Evolutionary conservation across 2,329 filamentous ascomycete genomes (phyloP), one percentile per base, ranked within the genome.

Genomic region (Stachybotrys chartarum): DNA sequence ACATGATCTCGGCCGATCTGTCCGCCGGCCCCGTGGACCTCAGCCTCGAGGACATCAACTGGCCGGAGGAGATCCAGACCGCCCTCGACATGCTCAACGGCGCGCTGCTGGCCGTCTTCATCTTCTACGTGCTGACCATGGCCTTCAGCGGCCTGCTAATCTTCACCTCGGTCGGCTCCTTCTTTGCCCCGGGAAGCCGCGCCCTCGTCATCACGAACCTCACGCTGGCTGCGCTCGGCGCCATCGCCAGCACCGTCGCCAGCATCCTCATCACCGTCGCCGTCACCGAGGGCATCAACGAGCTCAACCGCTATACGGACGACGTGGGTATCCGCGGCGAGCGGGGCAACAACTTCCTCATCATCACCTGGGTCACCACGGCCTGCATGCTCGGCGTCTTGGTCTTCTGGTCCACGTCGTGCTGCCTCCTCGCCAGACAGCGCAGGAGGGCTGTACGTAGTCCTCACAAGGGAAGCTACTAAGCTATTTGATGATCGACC

Each of bases 1-100:
- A 69, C 12, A 63, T 77, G 39, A 66, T 83, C 24, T 72, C 79
- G 65, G 66, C 71, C 44, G 71, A 80, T 57, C 72, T 82, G 45
- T 59, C 67, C 11, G 56, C 73, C n/a, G 77, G 78, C 1, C 74
- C 75, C 11, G 63, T 79, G 18, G 58, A 42, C 35, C 58, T 81
- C 59, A 75, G 71, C 54, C 68, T 79, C 18, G 68, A 70, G 58
- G 72, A 77, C 52, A 66, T 82, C n/a, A 64, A 74, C 56, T 73
- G 76, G 63, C 74, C 75, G 14, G 59, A 72, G 7, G 68, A 68
- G 35, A 71, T 83, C 56, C 71, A 76, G 56, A 66, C 75, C 47
- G 72, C 73, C n/a, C 63, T 83, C 59, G 69, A 78, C 66, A 66
- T 71, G n/a, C 68, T 82, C 63, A 80, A 81, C 62, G 64, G 65